Evolutionary conservation across 148 eudicot species (phyloP).

Genomic region (Rhododendron ferrugineum): DNA sequence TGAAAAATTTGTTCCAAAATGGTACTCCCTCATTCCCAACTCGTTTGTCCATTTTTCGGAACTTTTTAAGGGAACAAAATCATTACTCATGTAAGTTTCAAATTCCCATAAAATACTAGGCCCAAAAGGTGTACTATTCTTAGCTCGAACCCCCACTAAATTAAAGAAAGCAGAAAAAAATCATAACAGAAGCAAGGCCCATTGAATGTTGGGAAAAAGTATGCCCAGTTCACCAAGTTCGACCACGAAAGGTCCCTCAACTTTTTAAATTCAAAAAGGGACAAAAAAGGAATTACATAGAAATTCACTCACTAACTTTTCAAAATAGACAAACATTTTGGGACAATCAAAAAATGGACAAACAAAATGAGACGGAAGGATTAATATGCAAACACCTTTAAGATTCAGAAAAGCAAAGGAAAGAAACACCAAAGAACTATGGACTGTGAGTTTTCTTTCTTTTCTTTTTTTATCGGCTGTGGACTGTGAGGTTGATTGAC

Average conservation of each 20-base stretch:
- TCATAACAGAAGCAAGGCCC: not conserved
- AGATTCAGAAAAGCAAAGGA: not conserved
- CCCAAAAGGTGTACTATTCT: not conserved
- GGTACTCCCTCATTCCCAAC: not conserved
- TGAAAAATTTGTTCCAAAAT: not conserved
- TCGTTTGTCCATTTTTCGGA: not conserved
- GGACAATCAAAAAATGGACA: not conserved
- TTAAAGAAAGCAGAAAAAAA: not conserved
- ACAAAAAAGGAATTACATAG: not conserved
- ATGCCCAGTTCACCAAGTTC: not conserved
- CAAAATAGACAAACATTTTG: not conserved
- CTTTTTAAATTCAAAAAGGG: not conserved
- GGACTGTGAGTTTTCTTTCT: not conserved
- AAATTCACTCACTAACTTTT: not conserved
- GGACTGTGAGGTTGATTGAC: not conserved
- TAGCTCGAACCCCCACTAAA: not conserved
- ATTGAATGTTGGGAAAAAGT: not conserved
- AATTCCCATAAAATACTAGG: not conserved
- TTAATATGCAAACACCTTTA: not conserved
- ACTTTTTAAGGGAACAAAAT: not conserved
- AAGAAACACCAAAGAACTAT: not conserved
- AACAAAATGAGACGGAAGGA: not conserved
- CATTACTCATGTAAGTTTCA: not conserved
- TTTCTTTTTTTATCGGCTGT: no score
- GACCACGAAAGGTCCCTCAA: not conserved